Evolutionary conservation across 345 rosid genomes (phyloP).

Genomic region (Eucalyptus microcorys): DNA sequence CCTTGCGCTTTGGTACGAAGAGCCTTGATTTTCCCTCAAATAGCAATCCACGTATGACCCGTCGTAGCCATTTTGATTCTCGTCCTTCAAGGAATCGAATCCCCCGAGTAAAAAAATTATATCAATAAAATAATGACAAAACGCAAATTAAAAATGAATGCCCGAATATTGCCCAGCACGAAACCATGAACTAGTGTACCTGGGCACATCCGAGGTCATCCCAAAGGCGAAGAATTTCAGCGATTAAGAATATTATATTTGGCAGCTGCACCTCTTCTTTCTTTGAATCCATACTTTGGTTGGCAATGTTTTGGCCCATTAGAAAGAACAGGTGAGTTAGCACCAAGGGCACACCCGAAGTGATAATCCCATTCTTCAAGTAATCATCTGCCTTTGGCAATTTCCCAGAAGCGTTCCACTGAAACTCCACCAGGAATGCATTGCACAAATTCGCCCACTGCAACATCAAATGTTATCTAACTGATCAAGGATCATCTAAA

Average conservation of each 20-base stretch:
- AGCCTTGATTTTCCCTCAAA: slow-evolving; percentile 19
- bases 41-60: slow-evolving; percentile 49
- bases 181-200: neutral
- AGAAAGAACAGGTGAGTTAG: neutral
- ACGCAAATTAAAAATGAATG: neutral
- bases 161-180: neutral
- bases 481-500: neutral
- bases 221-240: slow-evolving; percentile 46
- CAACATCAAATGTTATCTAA: neutral
- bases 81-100: neutral
- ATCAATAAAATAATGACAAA: neutral
- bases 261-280: slow-evolving; percentile 1
- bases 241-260: slow-evolving; percentile 15
- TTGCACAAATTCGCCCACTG: slow-evolving; percentile 1
- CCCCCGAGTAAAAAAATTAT: neutral
- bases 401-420: neutral
- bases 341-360: neutral
- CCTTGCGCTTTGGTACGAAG: slow-evolving; percentile 6
- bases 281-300: neutral
- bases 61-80: slow-evolving; percentile 6
- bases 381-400: neutral
- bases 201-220: slow-evolving; percentile 47
- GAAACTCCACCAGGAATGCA: slow-evolving; percentile 2
- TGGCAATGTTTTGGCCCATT: neutral
- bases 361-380: neutral